Base-by-base conservation (phyloP, 768 basidiomycete species). In the Lanmaoa rubissima region DNA sequence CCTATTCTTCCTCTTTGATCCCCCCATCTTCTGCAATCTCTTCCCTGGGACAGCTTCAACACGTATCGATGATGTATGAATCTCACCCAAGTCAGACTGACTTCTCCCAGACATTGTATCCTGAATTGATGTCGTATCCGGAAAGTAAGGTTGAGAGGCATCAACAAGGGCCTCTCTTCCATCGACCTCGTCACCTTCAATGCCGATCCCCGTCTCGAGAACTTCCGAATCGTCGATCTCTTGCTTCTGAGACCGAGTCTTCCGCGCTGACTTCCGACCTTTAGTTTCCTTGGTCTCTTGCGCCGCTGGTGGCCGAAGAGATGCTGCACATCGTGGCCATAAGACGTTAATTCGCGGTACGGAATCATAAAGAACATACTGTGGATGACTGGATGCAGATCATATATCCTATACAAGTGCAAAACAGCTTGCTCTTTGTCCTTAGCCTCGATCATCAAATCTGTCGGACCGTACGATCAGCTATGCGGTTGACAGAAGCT, bases 401-500 rank as follows among this genome's bases (percentile, higher is more conserved):
- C 77, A 63, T 97, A 96, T 32, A 90, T 85, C 55, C 92, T 71
- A 67, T 92, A 86, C 44, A 96, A 66, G 59, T 95, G 85, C 54
- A 97, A 80, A 6, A 97, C 94, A 2, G 94, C 94, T 68, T 95
- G 94, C 69, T 96, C 94, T 74, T 94, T 91, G 71, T 90, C 91
- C 69, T 94, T 92, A 3, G 92, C 92, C 78, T 95, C 93, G 56
- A 94, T 92, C 93, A 95, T 94, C 61, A 95, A 66, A 74, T 95
- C 92, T 66, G 79, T 65, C 40, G 13, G 19, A 21, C 4, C 24
- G 3, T 14, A 31, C 60, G n/a, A 24, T 49, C 14, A 51, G 9
- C 26, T 11, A n/a, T 46, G 21, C 6, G 6, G 9, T 28, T 17
- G 11, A 45, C 4, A 21, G 35, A 6, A 24, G n/a, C 3, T 13